Evolutionary conservation across 2,329 filamentous ascomycete species (phyloP).

Genomic region (Diaporthe sp.): DNA sequence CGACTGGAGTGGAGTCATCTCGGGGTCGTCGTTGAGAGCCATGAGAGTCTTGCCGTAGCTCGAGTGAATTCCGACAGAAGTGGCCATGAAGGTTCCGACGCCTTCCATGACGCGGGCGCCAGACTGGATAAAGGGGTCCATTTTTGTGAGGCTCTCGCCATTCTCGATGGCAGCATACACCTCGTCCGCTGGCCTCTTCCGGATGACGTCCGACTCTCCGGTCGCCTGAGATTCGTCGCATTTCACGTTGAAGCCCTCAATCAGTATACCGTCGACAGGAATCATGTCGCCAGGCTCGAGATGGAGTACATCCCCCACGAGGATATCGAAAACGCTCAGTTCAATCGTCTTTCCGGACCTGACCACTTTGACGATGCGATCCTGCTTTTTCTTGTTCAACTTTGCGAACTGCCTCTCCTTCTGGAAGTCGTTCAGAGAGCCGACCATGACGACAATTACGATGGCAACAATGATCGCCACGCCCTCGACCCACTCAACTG

Average conservation of each 20-base stretch:
- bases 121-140: conserved; percentile 89
- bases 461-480: conserved; percentile 88
- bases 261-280: conserved; percentile 80
- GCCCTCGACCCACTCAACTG: conserved; percentile 85
- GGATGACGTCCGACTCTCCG: conserved; percentile 83
- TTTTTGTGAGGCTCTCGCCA: conserved; percentile 75
- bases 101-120: conserved; percentile 84
- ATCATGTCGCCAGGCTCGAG: conserved; percentile 83
- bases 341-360: conserved; percentile 80
- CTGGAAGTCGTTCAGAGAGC: conserved; percentile 84
- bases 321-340: conserved; percentile 77
- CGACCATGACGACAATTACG: conserved; percentile 81
- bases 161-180: conserved; percentile 79
- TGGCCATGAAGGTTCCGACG: conserved; percentile 81
- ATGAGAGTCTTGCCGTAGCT: conserved; percentile 83
- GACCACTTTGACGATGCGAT: conserved; percentile 79
- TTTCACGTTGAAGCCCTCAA: conserved; percentile 80
- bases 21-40: conserved; percentile 79
- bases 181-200: conserved; percentile 76
- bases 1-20: conserved; percentile 82
- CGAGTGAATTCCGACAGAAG: conserved; percentile 80
- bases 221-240: conserved; percentile 85
- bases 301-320: conserved; percentile 79
- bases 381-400: conserved; percentile 84
- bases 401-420: conserved; percentile 86